A percentile compares a stretch with the other conserved stretches of the same genome.
phyloP scores from a whole-genome alignment of 2,329 filamentous ascomycete genomes.

The Aspergillus fructus region DNA sequence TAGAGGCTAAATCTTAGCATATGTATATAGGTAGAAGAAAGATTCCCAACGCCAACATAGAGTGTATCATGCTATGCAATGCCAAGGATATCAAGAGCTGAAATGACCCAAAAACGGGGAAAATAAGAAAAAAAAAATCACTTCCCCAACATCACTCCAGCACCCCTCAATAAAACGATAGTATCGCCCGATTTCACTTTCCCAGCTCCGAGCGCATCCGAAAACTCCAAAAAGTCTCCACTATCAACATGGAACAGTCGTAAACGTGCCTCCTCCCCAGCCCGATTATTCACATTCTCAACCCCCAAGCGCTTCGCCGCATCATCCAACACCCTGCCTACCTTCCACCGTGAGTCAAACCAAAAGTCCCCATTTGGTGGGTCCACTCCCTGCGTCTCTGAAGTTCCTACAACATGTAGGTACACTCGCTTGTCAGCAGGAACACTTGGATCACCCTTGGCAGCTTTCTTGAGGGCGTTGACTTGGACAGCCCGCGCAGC shows the following conservation, averaged over 20 bases:
- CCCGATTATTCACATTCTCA: conserved; percentile 48
- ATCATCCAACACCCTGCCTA: conserved; percentile 63
- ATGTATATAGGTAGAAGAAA: conserved; percentile 1
- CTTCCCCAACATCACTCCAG: conserved; percentile 72
- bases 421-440: conserved; percentile 84
- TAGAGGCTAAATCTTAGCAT: background rate
- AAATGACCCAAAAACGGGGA: background rate
- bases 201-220: conserved; percentile 74
- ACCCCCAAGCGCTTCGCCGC: conserved; percentile 43
- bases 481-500: conserved; percentile 67
- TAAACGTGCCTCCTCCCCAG: conserved; percentile 65
- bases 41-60: conserved; percentile 4
- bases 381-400: conserved; percentile 80
- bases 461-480: conserved; percentile 77
- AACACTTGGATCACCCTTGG: conserved; percentile 85
- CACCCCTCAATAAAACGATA: conserved; percentile 80
- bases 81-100: conserved; percentile 1
- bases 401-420: conserved; percentile 84
- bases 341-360: conserved; percentile 82
- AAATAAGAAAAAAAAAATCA: conserved; percentile 36
- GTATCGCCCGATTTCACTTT: conserved; percentile 78
- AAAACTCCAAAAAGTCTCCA: conserved; percentile 81
- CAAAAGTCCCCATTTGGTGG: conserved; percentile 79
- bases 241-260: conserved; percentile 92
- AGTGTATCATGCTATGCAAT: conserved; percentile 7